A percentile compares a stretch with the other conserved stretches of the same genome.
These are phyloP conservation scores for Galerina marginata DNA, from an alignment of 768 basidiomycete genomes.

Conservation along the genomic window DNA sequence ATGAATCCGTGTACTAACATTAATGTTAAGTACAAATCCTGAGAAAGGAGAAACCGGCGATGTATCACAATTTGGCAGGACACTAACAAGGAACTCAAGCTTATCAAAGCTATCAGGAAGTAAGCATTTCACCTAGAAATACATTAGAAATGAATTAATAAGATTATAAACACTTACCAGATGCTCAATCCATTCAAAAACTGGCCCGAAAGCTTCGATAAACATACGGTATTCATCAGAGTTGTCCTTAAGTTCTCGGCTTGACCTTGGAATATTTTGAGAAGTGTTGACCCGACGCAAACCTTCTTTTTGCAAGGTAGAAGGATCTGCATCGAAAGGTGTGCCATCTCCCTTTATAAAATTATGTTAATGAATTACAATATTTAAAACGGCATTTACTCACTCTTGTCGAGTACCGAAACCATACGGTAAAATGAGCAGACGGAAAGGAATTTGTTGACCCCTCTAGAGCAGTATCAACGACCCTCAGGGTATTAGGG, in stretches of 20 bases:
- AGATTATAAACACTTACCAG: not conserved
- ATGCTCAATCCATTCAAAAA: slow-evolving; percentile 10
- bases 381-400: not conserved
- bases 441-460: no score
- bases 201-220: not conserved
- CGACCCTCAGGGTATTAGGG: no score
- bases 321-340: slow-evolving; percentile 7
- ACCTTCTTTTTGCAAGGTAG: slow-evolving; percentile 8
- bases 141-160: no score
- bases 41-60: slow-evolving; percentile 26
- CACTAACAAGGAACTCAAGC: not conserved
- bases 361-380: not conserved
- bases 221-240: not conserved
- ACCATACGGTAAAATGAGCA: no score
- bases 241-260: not conserved
- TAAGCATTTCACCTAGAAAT: not conserved
- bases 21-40: slow-evolving; percentile 30
- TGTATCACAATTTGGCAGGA: not conserved
- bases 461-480: no score
- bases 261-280: slow-evolving; percentile 6
- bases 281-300: slow-evolving; percentile 1
- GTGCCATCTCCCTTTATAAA: slow-evolving; percentile 4
- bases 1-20: slow-evolving; percentile 26
- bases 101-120: not conserved
- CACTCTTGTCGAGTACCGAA: not conserved